phyloP scores from a whole-genome alignment of 1,284 basidiomycete species.

The Fomitopsis palustris region DNA sequence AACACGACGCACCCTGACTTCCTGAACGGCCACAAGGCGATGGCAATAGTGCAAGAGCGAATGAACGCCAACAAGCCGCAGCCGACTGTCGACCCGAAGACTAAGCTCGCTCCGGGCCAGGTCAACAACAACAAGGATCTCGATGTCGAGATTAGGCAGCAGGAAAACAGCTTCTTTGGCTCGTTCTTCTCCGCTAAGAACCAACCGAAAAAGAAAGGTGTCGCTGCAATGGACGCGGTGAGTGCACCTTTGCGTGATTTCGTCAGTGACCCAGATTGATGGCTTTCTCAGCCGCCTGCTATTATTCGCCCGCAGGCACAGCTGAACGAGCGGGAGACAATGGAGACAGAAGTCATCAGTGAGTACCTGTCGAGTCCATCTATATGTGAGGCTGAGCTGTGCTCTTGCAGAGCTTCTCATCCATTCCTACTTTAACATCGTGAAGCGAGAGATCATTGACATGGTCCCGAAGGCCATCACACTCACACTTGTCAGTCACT shows the following conservation, averaged over 20 bases:
- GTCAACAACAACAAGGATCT: slow-evolving; percentile 94
- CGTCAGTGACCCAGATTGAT: background rate
- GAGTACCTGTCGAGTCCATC: slow-evolving; percentile 35
- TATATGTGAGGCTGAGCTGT: background rate
- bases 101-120: slow-evolving; percentile 55
- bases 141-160: slow-evolving; percentile 85
- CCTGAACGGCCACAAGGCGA: slow-evolving; percentile 94
- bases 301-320: slow-evolving; percentile 91
- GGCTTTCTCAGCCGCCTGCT: slow-evolving; percentile 63
- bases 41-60: slow-evolving; percentile 86
- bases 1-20: slow-evolving; percentile 99
- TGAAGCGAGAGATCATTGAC: slow-evolving; percentile 99
- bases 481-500: slow-evolving; percentile 86
- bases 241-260: slow-evolving; percentile 13
- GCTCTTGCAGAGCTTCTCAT: slow-evolving; percentile 74
- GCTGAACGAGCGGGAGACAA: slow-evolving; percentile 91
- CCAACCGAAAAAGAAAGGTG: slow-evolving; percentile 72
- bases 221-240: slow-evolving; percentile 79
- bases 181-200: slow-evolving; percentile 82
- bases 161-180: slow-evolving; percentile 92
- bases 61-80: slow-evolving; percentile 77
- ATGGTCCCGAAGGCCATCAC: slow-evolving; percentile 99
- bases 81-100: slow-evolving; percentile 64
- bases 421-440: slow-evolving; percentile 93
- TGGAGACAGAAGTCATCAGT: slow-evolving; percentile 99